These are phyloP conservation scores for Stramenopiles sp. DNA, from an alignment of 352 stramenopile genomes.

Conservation along the genomic window DNA sequence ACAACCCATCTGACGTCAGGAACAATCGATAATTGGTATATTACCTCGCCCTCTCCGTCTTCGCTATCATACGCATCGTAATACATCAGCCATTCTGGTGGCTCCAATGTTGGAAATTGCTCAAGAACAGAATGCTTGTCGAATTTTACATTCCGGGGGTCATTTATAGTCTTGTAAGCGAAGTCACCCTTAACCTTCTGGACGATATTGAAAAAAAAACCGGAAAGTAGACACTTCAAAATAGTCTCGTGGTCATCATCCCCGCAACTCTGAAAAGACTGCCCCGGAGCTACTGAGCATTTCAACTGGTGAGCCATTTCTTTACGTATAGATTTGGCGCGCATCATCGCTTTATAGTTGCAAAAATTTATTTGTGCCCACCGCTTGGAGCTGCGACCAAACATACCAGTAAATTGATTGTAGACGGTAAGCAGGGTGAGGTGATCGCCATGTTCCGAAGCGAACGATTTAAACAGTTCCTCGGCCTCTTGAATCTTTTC, in stretches of 20 bases:
- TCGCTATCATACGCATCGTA: neutral
- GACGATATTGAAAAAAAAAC: neutral
- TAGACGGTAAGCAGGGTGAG: neutral
- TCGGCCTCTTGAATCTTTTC: neutral
- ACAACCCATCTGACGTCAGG: neutral
- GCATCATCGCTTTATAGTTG: neutral
- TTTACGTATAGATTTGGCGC: neutral
- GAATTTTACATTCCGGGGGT: neutral
- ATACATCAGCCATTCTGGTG: neutral
- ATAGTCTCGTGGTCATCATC: neutral
- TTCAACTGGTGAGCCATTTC: neutral
- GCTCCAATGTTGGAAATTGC: neutral
- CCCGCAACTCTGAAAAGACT: neutral
- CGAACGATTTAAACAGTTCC: neutral
- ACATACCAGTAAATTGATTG: neutral
- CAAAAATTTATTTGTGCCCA: neutral
- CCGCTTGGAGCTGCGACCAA: neutral
- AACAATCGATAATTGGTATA: neutral
- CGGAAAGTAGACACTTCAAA: neutral
- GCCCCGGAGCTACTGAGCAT: neutral
- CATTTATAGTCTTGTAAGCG: neutral
- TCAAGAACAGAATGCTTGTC: neutral
- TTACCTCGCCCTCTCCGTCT: neutral
- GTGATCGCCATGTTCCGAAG: neutral
- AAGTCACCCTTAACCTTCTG: neutral